Evolutionary conservation across 2,329 filamentous ascomycete genomes (phyloP), one percentile per base, ranked within the genome.

Genomic region (Fusarium solani-melongenae): DNA sequence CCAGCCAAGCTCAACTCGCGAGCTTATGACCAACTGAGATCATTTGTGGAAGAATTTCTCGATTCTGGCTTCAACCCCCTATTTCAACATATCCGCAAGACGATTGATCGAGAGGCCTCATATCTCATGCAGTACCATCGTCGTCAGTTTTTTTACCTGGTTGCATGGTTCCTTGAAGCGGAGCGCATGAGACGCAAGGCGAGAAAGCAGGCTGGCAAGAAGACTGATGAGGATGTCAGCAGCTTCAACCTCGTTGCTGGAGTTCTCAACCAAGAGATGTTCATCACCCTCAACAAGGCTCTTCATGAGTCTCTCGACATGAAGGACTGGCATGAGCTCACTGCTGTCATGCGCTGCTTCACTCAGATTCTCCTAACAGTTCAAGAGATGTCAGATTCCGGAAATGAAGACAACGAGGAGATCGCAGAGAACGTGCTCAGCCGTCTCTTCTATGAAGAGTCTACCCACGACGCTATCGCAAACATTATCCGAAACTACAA

Each of bases 361-460:
- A 98, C 95, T 0, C 95, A 98, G 79, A 96, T 98, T 74, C 86
- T 98, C 22, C 88, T 98, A 29, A 98, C 95, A 0, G 93, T 98
- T 3, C 95, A 98, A 78, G 94, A 97, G 70, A 98, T 99, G 95
- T 87, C 92, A 2, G 91, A 93, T 55, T 96, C 94, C 1, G 88
- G 90, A 1, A 89, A 94, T 33, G 95, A 98, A 71, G 95, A 98
- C n/a, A 94, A 99, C 75, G 93, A 97, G 79, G 96, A 98, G 77
- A 98, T 99, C 80, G 96, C 96, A 1, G 96, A 99, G 80, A 99
- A 99, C 76, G 98, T 97, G 14, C 90, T 98, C 61, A 97, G 93
- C 77, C 94, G 96, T 70, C 94, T 99, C n/a, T 99, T 99, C 81
- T 99, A 99, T 83, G 96, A 99, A 82, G 95, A 98, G 79, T 90